Percentiles rank a stretch among this genome's conserved stretches.
These are phyloP conservation scores for Cercospora sesami DNA, from an alignment of 2,329 filamentous ascomycete species.

Conservation along the genomic window DNA sequence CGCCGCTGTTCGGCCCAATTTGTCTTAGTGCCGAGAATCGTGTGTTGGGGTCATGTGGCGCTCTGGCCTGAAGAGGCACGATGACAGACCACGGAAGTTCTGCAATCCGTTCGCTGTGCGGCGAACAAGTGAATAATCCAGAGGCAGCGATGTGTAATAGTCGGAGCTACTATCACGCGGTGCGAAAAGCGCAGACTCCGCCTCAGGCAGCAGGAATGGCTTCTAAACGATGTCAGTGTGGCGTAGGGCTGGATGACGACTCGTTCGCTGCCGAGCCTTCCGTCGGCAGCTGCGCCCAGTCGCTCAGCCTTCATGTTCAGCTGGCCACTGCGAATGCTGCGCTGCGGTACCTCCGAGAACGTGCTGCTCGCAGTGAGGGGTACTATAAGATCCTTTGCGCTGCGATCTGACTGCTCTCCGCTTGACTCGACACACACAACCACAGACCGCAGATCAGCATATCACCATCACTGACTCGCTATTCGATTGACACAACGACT, in stretches of 20 bases:
- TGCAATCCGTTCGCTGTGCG: background rate
- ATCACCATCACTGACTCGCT: background rate
- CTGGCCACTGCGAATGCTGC: constrained; percentile 6
- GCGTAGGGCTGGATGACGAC: constrained; percentile 3
- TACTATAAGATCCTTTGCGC: constrained; percentile 14
- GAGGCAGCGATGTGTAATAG: background rate
- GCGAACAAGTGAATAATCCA: background rate
- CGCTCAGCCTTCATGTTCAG: constrained; percentile 12
- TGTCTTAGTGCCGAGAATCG: background rate
- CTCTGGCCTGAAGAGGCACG: background rate
- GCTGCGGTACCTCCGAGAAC: background rate
- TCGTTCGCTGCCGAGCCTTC: background rate
- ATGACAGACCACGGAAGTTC: background rate
- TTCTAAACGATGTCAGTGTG: background rate
- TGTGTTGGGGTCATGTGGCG: background rate
- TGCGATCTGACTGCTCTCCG: background rate
- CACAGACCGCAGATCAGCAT: background rate
- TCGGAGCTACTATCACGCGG: background rate
- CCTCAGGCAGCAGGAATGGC: background rate
- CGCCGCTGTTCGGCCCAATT: background rate
- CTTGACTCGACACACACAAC: background rate
- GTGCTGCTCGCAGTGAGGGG: constrained; percentile 11
- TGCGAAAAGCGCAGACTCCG: background rate
- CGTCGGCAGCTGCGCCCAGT: constrained; percentile 1
- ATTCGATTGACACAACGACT: background rate